These are phyloP conservation scores for Amanita rubescens DNA, from an alignment of 768 basidiomycete genomes.

Conservation along the genomic window DNA sequence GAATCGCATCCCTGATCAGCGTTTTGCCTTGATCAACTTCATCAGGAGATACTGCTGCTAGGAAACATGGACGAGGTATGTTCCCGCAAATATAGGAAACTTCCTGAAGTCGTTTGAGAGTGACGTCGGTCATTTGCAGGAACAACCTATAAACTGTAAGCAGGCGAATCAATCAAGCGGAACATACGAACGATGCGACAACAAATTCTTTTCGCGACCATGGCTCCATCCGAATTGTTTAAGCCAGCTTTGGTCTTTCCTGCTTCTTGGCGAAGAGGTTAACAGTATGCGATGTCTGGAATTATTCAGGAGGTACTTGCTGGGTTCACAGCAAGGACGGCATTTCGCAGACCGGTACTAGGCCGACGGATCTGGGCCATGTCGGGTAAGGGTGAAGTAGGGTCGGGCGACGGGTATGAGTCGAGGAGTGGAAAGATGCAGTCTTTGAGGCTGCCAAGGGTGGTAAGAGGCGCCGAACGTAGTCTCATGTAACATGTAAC, in stretches of 20 bases:
- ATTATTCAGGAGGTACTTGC: neutral
- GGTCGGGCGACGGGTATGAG: slow-evolving; percentile 76
- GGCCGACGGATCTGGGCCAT: too few relatives aligned
- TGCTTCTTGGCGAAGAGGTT: too few relatives aligned
- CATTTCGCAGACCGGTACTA: too few relatives aligned
- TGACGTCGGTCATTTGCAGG: neutral
- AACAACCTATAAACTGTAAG: too few relatives aligned
- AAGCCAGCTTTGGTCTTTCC: slow-evolving; percentile 10
- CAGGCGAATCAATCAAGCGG: slow-evolving; percentile 5
- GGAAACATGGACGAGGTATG: slow-evolving; percentile 9
- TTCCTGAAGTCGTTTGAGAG: slow-evolving; percentile 5
- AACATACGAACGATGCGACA: neutral
- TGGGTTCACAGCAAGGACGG: neutral
- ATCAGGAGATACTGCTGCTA: neutral
- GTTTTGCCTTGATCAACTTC: neutral
- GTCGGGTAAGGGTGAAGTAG: too few relatives aligned
- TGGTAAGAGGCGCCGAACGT: slow-evolving; percentile 43
- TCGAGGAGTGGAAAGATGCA: slow-evolving; percentile 64
- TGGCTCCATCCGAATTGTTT: slow-evolving; percentile 4
- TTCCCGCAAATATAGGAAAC: slow-evolving; percentile 3
- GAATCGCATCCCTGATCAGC: neutral
- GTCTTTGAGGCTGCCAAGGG: slow-evolving; percentile 49
- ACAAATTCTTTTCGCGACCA: slow-evolving; percentile 4
- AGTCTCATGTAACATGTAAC: too few relatives aligned
- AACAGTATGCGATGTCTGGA: too few relatives aligned